phyloP scores from a whole-genome alignment of 345 rosid species.

The Melaleuca quinquenervia region DNA sequence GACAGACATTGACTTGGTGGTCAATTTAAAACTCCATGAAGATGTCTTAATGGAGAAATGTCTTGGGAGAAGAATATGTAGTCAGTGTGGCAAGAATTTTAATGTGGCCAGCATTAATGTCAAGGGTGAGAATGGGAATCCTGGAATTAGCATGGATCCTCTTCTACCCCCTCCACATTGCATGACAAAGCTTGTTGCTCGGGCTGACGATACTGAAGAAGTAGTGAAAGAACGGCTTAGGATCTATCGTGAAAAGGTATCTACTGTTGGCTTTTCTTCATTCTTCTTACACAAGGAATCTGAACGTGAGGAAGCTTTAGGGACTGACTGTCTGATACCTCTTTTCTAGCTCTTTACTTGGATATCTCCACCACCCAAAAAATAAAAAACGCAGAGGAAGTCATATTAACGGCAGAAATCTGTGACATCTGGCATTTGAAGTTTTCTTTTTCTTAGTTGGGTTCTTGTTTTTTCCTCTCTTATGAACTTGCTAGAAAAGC shows the following conservation, averaged over 20 bases:
- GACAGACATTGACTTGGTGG: slow-evolving; percentile 72
- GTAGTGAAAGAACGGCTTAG: slow-evolving; percentile 83
- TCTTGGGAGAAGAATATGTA: slow-evolving; percentile 84
- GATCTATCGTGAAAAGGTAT: slow-evolving; percentile 66
- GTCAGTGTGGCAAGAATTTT: slow-evolving; percentile 70
- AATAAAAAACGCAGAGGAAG: neutral
- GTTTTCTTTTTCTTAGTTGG: neutral
- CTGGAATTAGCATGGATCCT: slow-evolving; percentile 81
- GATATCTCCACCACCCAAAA: neutral
- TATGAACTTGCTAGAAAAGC: neutral
- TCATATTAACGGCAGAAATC: neutral
- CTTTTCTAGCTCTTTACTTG: neutral
- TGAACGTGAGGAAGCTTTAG: neutral
- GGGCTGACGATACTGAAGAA: slow-evolving; percentile 85
- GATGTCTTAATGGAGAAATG: slow-evolving; percentile 84
- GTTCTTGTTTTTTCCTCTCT: neutral
- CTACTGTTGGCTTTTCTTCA: neutral
- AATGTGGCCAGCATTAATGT: slow-evolving; percentile 65
- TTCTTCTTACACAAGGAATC: neutral
- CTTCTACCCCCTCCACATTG: slow-evolving; percentile 83
- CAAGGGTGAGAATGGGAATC: slow-evolving; percentile 67
- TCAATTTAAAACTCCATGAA: slow-evolving; percentile 74
- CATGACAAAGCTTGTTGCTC: slow-evolving; percentile 68
- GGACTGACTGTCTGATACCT: neutral
- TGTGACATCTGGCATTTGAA: neutral